Percentiles rank a stretch among this genome's conserved stretches.
Evolutionary conservation across 768 basidiomycete genomes (phyloP).

Genomic region (Rhizopogon roseolus): DNA sequence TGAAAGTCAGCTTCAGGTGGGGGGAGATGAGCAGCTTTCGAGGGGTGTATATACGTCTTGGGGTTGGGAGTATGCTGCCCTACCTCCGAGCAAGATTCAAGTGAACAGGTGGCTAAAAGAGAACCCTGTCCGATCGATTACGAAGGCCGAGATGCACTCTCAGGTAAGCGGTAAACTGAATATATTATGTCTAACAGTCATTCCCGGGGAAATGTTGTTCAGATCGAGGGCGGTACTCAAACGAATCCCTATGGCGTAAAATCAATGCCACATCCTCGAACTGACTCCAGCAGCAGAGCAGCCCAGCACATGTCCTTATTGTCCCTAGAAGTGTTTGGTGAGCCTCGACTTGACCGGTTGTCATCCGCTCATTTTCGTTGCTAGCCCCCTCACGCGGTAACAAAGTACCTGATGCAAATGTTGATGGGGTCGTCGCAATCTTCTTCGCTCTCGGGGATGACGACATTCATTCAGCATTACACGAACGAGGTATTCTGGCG

Average conservation of each 20-base stretch:
- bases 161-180: conserved; percentile 47
- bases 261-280: conserved; percentile 43
- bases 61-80: conserved; percentile 81
- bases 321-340: conserved; percentile 84
- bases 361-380: not conserved
- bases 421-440: conserved; percentile 52
- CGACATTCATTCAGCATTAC: conserved; percentile 19
- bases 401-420: conserved; percentile 59
- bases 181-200: not conserved
- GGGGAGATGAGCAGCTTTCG: conserved; percentile 1
- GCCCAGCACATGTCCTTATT: conserved; percentile 74
- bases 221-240: conserved; percentile 79
- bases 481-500: conserved; percentile 49
- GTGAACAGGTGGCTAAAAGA: conserved; percentile 49
- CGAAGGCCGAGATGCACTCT: conserved; percentile 32
- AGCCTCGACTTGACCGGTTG: conserved; percentile 15
- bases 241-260: conserved; percentile 64
- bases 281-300: conserved; percentile 43
- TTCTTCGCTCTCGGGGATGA: conserved; percentile 68
- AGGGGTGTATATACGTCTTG: conserved; percentile 29
- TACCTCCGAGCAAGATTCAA: conserved; percentile 58
- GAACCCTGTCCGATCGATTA: conserved; percentile 12
- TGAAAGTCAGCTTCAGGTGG: conserved; percentile 2
- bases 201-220: not conserved
- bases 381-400: conserved; percentile 57